Conservation (phyloP, 345 rosid species). For the Sisymbrium irio region DNA sequence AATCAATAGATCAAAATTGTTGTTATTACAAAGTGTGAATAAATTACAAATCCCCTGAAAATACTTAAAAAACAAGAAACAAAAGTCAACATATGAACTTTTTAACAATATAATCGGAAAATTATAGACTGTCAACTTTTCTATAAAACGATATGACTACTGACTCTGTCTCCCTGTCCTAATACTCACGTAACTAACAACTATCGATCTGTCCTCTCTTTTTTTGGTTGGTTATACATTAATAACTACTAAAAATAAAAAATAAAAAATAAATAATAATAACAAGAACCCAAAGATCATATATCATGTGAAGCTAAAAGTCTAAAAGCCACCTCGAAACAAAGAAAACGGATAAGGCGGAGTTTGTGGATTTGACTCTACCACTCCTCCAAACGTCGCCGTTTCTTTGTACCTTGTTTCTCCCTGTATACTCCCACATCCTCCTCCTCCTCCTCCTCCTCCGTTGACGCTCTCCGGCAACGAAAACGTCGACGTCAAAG, state of each 20-base stretch:
- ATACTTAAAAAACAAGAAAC: not conserved
- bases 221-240: not conserved
- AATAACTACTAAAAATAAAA: not conserved
- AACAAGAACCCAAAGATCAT: slow-evolving; percentile 25
- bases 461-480: slow-evolving; percentile 30
- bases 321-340: slow-evolving; percentile 69
- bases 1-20: slow-evolving; percentile 24
- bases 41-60: slow-evolving; percentile 20
- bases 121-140: slow-evolving; percentile 21
- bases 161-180: slow-evolving; percentile 29
- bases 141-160: slow-evolving; percentile 26
- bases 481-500: slow-evolving; percentile 29
- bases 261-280: slow-evolving; percentile 3
- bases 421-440: slow-evolving; percentile 21
- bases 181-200: slow-evolving; percentile 25
- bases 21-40: slow-evolving; percentile 20
- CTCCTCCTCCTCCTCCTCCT: not conserved
- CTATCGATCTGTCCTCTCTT: slow-evolving; percentile 19
- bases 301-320: slow-evolving; percentile 37
- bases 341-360: slow-evolving; percentile 83
- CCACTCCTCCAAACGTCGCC: slow-evolving; percentile 40
- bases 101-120: slow-evolving; percentile 16
- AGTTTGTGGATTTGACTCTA: slow-evolving; percentile 40
- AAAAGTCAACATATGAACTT: slow-evolving; percentile 21
- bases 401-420: slow-evolving; percentile 17